These are phyloP conservation scores for Silene vulgaris DNA, from an alignment of 179 eudicot species.

Conservation along the genomic window DNA sequence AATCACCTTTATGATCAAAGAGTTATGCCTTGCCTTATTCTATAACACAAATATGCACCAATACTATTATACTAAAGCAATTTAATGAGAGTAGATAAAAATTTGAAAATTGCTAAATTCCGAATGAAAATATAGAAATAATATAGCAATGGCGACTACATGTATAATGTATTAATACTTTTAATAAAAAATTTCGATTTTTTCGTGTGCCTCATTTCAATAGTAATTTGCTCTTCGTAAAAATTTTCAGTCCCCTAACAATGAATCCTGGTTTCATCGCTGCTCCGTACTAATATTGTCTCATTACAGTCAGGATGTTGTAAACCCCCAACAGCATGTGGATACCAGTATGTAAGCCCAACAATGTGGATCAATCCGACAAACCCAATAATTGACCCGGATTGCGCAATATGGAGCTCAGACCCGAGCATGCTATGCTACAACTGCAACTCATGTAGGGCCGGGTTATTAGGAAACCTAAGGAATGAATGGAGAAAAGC, in stretches of 20 bases:
- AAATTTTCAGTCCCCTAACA: too few relatives aligned
- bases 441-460: slow-evolving; percentile 79
- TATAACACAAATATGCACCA: neutral
- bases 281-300: neutral
- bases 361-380: slow-evolving; percentile 70
- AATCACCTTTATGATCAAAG: slow-evolving; percentile 23
- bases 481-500: slow-evolving; percentile 83
- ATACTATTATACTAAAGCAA: neutral
- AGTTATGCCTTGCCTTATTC: too few relatives aligned
- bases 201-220: too few relatives aligned
- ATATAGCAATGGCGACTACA: too few relatives aligned
- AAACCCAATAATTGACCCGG: slow-evolving; percentile 49
- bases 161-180: too few relatives aligned
- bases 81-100: too few relatives aligned
- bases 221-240: too few relatives aligned
- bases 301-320: slow-evolving; percentile 85
- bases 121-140: too few relatives aligned
- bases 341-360: slow-evolving; percentile 73
- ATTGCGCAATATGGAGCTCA: slow-evolving; percentile 71
- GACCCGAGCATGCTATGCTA: slow-evolving; percentile 82
- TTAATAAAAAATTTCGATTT: too few relatives aligned
- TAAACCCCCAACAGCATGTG: slow-evolving; percentile 80
- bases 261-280: too few relatives aligned
- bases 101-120: too few relatives aligned
- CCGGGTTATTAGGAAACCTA: slow-evolving; percentile 85